Evolutionary conservation across 768 basidiomycete genomes (phyloP), one percentile per base, ranked within the genome.

Genomic region (Tubosaeta sp.): DNA sequence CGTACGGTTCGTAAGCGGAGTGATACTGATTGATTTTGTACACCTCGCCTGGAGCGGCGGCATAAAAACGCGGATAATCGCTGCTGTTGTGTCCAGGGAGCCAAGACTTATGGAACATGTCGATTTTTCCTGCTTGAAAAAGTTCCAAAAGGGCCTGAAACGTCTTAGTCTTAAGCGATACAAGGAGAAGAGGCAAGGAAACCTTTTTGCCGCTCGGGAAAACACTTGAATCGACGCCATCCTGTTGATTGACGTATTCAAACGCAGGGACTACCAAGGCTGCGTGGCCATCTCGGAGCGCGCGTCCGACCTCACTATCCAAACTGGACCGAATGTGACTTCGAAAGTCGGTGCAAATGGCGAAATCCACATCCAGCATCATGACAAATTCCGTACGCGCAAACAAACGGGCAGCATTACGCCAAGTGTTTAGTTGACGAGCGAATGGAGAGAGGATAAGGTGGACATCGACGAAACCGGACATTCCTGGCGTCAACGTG

Each of bases 341-440:
- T 52, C 86, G 78, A 67, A 91, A 89, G 71, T 90, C 83, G 43
- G 92, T 92, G 66, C 91, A 91, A 11, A 88, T 69, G 31, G 80
- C 85, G 66, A 95, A 93, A 66, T 94, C 91, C 55, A 94, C 85
- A 65, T 95, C 93, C 47, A 94, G 82, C 85, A 93, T 88, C 84
- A 94, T 88, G 52, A 93, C 80, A 59, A 82, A 90, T 57, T 87
- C 81, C 8, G 92, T 92, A 13, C 89, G 80, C 5, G 91, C 85
- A 61, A 91, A 90, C 46, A 91, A 73, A 38, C 92, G 82, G 4
- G 91, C 92, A 39, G 84, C 80, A 65, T 94, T 94, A 32, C 92
- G 79, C 88, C 91, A 94, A 22, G 88, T 83, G 68, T 95, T 95
- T 75, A 95, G 86, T 65, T 92, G 88, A 6, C 91, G 81, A 54